A percentile compares a stretch with the other conserved stretches of the same genome.
Conservation (phyloP, 306 rosid genomes). For the Sesbania bispinosa region DNA sequence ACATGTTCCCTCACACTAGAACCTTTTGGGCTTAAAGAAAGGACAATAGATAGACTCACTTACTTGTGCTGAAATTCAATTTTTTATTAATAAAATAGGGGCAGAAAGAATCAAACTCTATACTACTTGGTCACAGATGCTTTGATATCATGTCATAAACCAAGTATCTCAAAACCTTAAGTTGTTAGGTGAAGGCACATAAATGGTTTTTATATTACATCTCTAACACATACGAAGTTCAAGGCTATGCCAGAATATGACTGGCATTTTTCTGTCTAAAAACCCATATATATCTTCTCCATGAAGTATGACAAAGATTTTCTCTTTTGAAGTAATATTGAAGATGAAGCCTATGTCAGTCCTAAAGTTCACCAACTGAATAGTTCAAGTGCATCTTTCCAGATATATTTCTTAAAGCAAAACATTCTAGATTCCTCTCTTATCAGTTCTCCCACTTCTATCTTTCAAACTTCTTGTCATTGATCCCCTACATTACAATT, state of each 20-base stretch:
- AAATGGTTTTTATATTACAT: not conserved
- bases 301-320: not conserved
- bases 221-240: conserved; percentile 8
- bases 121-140: too few relatives aligned
- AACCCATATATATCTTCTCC: not conserved
- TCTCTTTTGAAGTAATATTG: not conserved
- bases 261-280: not conserved
- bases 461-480: conserved; percentile 2
- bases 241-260: not conserved
- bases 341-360: not conserved
- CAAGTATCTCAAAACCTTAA: not conserved
- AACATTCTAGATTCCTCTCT: not conserved
- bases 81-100: not conserved
- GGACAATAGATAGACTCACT: not conserved
- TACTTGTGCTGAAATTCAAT: not conserved
- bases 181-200: not conserved
- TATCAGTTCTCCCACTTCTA: not conserved
- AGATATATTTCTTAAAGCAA: not conserved
- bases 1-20: not conserved
- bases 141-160: not conserved
- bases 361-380: conserved; percentile 5
- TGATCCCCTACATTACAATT: not conserved
- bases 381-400: not conserved
- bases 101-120: not conserved
- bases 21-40: not conserved